Percentiles rank a stretch among this genome's conserved stretches.
phyloP scores from a whole-genome alignment of 1,284 basidiomycete genomes.

The Ceratobasidium papillatum region DNA sequence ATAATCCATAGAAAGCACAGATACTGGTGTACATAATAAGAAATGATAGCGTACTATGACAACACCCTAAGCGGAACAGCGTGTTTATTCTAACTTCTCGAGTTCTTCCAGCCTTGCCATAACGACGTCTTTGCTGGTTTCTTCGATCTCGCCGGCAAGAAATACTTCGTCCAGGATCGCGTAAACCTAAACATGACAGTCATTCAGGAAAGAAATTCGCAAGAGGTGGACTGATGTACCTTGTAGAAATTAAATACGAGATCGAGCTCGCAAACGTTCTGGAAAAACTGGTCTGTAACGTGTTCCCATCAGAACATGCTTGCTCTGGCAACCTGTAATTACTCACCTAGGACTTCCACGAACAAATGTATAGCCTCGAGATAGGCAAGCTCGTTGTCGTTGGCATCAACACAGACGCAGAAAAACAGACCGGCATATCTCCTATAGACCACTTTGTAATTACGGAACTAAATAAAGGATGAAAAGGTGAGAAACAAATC shows the following conservation, averaged over 20 bases:
- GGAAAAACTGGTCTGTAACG: conserved; percentile 90
- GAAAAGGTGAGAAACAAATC: not conserved
- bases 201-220: not conserved
- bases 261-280: conserved; percentile 96
- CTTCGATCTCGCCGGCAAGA: conserved; percentile 98
- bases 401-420: conserved; percentile 95
- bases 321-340: not conserved
- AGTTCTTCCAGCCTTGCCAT: conserved; percentile 87
- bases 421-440: conserved; percentile 98
- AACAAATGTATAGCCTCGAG: conserved; percentile 98
- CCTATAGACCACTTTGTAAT: conserved; percentile 94
- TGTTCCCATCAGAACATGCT: not conserved
- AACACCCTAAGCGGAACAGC: not conserved
- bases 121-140: conserved; percentile 96
- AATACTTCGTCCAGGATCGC: conserved; percentile 98
- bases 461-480: conserved; percentile 74
- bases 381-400: conserved; percentile 98
- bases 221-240: conserved; percentile 55
- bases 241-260: conserved; percentile 99
- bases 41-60: conserved; percentile 25
- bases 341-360: conserved; percentile 94
- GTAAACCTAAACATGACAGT: conserved; percentile 72
- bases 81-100: conserved; percentile 80
- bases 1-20: not conserved
- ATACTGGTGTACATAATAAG: conserved; percentile 23